Percentiles rank a stretch among this genome's conserved stretches.
Evolutionary conservation across 345 rosid species (phyloP).

Genomic region (Eucalyptus curtisii): DNA sequence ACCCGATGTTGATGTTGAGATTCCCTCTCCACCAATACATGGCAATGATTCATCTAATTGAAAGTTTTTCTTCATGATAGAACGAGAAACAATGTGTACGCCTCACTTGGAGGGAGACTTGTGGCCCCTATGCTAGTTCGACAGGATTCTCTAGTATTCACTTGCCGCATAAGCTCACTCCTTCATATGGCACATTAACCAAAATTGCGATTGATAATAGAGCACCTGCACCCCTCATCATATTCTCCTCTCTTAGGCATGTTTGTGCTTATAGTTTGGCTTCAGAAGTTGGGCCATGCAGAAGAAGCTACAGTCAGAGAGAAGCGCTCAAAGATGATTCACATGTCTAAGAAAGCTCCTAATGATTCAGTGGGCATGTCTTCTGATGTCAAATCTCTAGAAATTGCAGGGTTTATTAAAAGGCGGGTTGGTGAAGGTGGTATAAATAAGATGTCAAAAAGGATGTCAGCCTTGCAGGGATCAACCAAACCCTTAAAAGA

Average conservation of each 20-base stretch:
- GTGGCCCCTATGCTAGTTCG: neutral
- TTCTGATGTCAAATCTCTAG: neutral
- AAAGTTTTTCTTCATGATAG: neutral
- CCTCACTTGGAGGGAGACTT: neutral
- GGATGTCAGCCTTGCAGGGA: neutral
- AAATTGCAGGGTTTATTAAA: conserved; percentile 4
- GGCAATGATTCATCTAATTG: neutral
- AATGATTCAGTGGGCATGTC: neutral
- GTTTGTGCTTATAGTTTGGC: neutral
- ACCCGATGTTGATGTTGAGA: conserved; percentile 18
- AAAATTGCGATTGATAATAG: neutral
- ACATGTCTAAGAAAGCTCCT: neutral
- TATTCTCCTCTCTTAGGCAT: neutral
- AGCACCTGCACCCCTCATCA: neutral
- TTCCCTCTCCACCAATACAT: conserved; percentile 11
- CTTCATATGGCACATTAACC: neutral
- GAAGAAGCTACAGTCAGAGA: neutral
- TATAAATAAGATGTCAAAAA: neutral
- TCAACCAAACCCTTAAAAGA: neutral
- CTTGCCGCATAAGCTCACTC: neutral
- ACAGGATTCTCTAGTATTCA: neutral
- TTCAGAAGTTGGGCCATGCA: conserved; percentile 2
- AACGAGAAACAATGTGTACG: neutral
- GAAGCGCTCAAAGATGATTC: neutral
- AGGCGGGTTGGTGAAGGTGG: neutral